Conservation (phyloP, 2,329 filamentous ascomycete genomes). For the Colletotrichum australisinense region DNA sequence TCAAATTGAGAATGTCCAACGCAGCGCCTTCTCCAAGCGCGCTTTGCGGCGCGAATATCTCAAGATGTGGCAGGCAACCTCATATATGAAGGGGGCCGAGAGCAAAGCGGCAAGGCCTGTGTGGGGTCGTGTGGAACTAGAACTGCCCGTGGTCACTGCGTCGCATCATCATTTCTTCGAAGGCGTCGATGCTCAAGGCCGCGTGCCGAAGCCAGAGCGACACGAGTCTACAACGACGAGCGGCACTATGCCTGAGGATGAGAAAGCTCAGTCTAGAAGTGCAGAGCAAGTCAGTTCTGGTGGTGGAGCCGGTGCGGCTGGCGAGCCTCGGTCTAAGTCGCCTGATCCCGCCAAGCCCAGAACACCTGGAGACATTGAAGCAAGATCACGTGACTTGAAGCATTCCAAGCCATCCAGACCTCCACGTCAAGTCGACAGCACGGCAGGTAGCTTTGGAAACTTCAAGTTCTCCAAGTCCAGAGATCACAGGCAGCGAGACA, state of each 20-base stretch:
- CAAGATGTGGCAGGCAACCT: conserved; percentile 56
- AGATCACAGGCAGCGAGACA: neutral
- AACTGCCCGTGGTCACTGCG: conserved; percentile 44
- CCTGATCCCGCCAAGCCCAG: neutral
- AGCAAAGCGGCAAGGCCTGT: conserved; percentile 47
- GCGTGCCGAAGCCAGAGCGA: neutral
- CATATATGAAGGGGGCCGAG: conserved; percentile 50
- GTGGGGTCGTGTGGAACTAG: conserved; percentile 56
- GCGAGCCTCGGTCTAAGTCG: neutral
- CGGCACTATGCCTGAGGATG: neutral
- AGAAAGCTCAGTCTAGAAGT: neutral
- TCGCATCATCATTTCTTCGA: conserved; percentile 60
- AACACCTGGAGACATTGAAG: too few relatives aligned
- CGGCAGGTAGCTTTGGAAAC: too few relatives aligned
- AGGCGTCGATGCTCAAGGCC: conserved; percentile 50
- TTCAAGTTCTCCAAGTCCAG: neutral
- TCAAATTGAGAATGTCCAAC: neutral
- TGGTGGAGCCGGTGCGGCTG: neutral
- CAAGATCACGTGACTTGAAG: neutral
- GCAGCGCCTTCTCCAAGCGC: conserved; percentile 42
- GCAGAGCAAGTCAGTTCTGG: neutral
- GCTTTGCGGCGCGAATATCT: conserved; percentile 61
- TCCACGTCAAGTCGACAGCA: too few relatives aligned
- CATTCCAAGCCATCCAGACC: too few relatives aligned
- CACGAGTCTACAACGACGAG: neutral